Evolutionary conservation across 768 basidiomycete genomes (phyloP).

Genomic region (Hericium rajendrae): DNA sequence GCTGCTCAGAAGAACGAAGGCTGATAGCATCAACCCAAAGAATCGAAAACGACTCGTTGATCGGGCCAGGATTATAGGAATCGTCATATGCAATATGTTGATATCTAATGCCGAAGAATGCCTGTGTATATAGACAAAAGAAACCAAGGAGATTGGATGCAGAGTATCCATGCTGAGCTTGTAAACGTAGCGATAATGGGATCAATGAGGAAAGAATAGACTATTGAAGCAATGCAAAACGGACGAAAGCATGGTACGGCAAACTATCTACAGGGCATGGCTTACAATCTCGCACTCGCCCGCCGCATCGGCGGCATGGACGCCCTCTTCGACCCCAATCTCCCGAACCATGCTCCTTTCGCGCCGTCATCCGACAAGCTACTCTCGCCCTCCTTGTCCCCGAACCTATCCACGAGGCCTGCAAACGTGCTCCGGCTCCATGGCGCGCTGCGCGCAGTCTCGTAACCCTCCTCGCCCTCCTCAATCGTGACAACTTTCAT

Average conservation of each 20-base stretch:
- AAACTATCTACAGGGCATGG: neutral
- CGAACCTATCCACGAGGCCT: neutral
- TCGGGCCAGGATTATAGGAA: too few relatives aligned
- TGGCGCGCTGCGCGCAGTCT: conserved; percentile 9
- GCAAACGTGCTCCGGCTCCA: neutral
- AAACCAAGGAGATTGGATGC: too few relatives aligned
- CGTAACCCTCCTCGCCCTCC: conserved; percentile 43
- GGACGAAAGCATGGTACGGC: too few relatives aligned
- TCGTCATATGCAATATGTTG: too few relatives aligned
- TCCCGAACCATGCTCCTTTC: neutral
- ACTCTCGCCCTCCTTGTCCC: neutral
- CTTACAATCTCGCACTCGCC: too few relatives aligned
- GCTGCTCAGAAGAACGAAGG: neutral
- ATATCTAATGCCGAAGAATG: too few relatives aligned
- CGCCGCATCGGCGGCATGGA: neutral
- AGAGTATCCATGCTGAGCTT: too few relatives aligned
- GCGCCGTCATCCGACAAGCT: neutral
- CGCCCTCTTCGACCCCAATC: neutral
- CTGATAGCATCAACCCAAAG: neutral
- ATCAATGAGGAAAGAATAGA: too few relatives aligned
- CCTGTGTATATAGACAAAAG: too few relatives aligned
- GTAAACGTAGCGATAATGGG: too few relatives aligned
- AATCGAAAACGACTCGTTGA: neutral
- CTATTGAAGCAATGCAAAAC: too few relatives aligned
- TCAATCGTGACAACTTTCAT: conserved; percentile 38